Percentiles rank a stretch among this genome's conserved stretches.
These are phyloP conservation scores for Ogataea saltuana DNA, from an alignment of 805 yeast genomes.

Conservation along the genomic window DNA sequence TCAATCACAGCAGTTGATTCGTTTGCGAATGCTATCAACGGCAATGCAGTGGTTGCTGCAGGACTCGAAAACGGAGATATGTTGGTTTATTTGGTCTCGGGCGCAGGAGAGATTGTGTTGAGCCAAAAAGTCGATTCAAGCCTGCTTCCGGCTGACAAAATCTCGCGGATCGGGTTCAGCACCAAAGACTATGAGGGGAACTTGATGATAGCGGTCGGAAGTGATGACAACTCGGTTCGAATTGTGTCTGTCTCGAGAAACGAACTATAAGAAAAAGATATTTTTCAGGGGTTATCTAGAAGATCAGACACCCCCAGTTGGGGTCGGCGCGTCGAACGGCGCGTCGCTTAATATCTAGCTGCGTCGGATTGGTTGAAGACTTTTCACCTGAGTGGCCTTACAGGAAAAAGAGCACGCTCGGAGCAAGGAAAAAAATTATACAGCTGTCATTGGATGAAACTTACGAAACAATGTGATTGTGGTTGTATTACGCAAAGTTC, in stretches of 20 bases:
- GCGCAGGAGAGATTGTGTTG: slow-evolving; percentile 31
- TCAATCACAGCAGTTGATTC: slow-evolving; percentile 73
- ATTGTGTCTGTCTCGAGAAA: slow-evolving; percentile 19
- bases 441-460: slow-evolving; percentile 8
- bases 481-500: too few species aligned
- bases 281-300: slow-evolving; percentile 8
- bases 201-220: slow-evolving; percentile 56
- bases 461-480: neutral
- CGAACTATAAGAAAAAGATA: slow-evolving; percentile 1
- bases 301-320: slow-evolving; percentile 1
- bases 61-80: slow-evolving; percentile 76
- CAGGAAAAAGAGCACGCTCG: neutral
- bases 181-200: slow-evolving; percentile 22
- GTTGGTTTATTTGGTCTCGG: slow-evolving; percentile 41
- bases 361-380: neutral
- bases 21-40: slow-evolving; percentile 34
- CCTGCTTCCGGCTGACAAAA: slow-evolving; percentile 60
- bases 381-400: neutral
- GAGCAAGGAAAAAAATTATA: slow-evolving; percentile 1
- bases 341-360: slow-evolving; percentile 4
- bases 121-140: slow-evolving; percentile 37
- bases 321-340: slow-evolving; percentile 18
- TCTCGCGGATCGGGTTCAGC: slow-evolving; percentile 60
- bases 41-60: slow-evolving; percentile 47
- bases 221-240: slow-evolving; percentile 65